Base-by-base conservation (phyloP, 2,329 filamentous ascomycete genomes). In the Xylariaceae sp. region DNA sequence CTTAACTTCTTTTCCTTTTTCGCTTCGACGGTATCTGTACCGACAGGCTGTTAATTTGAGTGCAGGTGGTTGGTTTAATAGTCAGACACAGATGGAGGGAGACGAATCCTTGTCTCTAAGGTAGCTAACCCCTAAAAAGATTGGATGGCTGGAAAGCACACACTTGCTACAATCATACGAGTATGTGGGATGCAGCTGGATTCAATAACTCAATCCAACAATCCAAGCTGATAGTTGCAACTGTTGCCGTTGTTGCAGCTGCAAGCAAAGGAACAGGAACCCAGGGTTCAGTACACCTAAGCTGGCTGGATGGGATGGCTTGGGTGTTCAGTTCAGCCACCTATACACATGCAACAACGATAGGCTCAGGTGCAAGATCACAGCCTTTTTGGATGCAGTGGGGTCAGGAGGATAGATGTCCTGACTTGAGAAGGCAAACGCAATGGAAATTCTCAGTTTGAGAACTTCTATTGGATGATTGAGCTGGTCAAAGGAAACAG, bases 111-210 rank as follows among this genome's bases (percentile, higher is more conserved):
- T 41, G 41, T 14, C 41, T 33, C 51, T 46, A 56, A 41, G 43
- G 24, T 47, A 47, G 50, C 50, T 53, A 45, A 23, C 49, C 17
- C 36, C 50, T 41, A 16, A 45, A 36, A 40, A 41, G 34, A 49
- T 24, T 47, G 47, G 51, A 26, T 39, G 51, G 51, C 41, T 45
- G 21, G 33, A 45, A 16, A 48, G 49, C 29, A 45, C 54, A 49
- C 59, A 44, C 53, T 44, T 54, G 59, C 59, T 60, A 62, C 56
- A 51, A 45, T 54, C 43, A 62, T 60, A 62, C 60, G 45, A 53
- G 56, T 29, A 60, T 53, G 56, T 53, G 49, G 23, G 16, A 53
- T 44, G 46, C 40, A 56, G 24, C 45, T n/a, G 16, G n/a, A 46
- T 33, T 39, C 49, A 51, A 37, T 29, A 51, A 49, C 31, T 41